Base-by-base conservation (phyloP, 768 basidiomycete species). In the Tricholomella constricta region DNA sequence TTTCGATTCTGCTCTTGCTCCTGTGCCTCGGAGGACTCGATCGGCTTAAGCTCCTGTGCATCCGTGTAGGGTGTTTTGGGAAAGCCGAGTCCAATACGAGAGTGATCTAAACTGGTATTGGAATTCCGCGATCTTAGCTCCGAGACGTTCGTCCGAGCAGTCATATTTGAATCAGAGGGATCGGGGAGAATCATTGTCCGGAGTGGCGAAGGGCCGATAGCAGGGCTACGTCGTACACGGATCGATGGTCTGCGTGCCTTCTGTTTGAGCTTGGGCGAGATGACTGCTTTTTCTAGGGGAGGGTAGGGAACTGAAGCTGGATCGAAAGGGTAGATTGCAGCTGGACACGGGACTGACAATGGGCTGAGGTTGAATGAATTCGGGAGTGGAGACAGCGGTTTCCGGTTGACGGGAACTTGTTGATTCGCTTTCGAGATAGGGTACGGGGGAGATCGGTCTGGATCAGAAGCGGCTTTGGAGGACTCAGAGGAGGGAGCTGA, bases 131-230 rank as follows among this genome's bases (percentile, higher is more conserved):
- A 44, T n/a, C 36, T 44, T 7, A 29, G 12, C 36, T 48, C 42
- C 6, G 53, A 48, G n/a, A 23, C 36, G 11, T 32, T 54, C 17
- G 15, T 35, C 37, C 32, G 35, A 9, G 54, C 31, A 46, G 54
- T 37, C 9, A 61, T 38, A 17, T 64, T 62, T 11, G 61, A 20
- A 1, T 62, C 58, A 7, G 63, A 59, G 22, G 51, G 51, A 26
- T 73, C 74, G 10, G 75, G 74, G 26, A 77, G 63, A 23, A 74
- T 73, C 73, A 77, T 74, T 43, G 65, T 65, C 35, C 78, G 72
- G 35, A 81, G 60, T 40, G 78, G 78, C 14, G 79, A 80, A n/a
- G 77, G 78, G 2, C 75, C 73, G 19, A 76, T 52, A 8, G 68
- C 60, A 12, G 77, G 76, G 56, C 74, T 78, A 41, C 66, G 70